phyloP scores from a whole-genome alignment of 2,329 filamentous ascomycete genomes.

The Neonectria magnoliae region DNA sequence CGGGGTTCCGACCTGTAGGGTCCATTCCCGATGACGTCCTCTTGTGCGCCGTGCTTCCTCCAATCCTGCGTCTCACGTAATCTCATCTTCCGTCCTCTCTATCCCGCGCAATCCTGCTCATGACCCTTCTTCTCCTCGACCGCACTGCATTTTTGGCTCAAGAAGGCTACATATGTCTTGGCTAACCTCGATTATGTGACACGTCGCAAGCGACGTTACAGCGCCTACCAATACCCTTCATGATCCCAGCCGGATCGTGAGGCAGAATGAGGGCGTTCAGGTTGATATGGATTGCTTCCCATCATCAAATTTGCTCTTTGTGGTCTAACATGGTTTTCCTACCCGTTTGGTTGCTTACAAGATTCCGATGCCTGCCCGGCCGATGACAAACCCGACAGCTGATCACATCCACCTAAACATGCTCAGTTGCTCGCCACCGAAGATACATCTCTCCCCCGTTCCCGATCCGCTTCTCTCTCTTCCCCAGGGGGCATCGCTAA shows the following conservation, averaged over 20 bases:
- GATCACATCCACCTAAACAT: neutral
- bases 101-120: slow-evolving; percentile 9
- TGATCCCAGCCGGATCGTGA: neutral
- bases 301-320: neutral
- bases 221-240: neutral
- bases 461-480: neutral
- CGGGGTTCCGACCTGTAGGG: neutral
- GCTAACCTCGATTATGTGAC: neutral
- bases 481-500: slow-evolving; percentile 3
- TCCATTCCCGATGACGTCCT: neutral
- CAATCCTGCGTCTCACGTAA: slow-evolving; percentile 1
- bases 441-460: neutral
- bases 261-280: neutral
- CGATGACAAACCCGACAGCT: neutral
- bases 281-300: neutral
- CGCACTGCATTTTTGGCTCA: neutral
- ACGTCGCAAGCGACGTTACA: neutral
- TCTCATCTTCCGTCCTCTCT: neutral
- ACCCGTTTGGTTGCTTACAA: neutral
- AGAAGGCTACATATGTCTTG: neutral
- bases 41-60: neutral
- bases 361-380: neutral
- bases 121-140: neutral
- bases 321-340: neutral
- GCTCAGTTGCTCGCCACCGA: neutral